These are phyloP conservation scores for Amauroascus verrucosus DNA, from an alignment of 2,329 filamentous ascomycete genomes.

Conservation along the genomic window DNA sequence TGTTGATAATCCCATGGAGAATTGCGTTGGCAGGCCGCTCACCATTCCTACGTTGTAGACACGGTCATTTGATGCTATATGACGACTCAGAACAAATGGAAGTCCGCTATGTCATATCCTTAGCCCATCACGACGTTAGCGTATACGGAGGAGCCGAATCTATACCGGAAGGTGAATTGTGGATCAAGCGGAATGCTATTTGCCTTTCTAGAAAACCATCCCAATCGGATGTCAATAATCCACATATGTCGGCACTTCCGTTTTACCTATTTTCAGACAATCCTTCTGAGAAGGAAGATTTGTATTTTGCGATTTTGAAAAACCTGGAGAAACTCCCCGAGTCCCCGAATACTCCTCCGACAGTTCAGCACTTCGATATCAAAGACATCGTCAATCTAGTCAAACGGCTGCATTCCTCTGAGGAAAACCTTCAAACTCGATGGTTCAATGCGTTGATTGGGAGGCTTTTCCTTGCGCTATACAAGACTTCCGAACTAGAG, in stretches of 20 bases:
- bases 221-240: slow-evolving; percentile 44
- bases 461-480: slow-evolving; percentile 74
- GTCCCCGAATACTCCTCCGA: slow-evolving; percentile 50
- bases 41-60: slow-evolving; percentile 42
- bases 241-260: slow-evolving; percentile 52
- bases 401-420: slow-evolving; percentile 79
- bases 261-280: slow-evolving; percentile 95
- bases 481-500: slow-evolving; percentile 74
- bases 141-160: slow-evolving; percentile 69
- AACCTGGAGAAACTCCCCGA: slow-evolving; percentile 64
- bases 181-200: slow-evolving; percentile 88
- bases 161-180: slow-evolving; percentile 85
- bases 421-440: slow-evolving; percentile 78
- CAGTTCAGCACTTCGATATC: slow-evolving; percentile 66
- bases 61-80: slow-evolving; percentile 94
- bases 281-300: slow-evolving; percentile 93
- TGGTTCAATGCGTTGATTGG: slow-evolving; percentile 92
- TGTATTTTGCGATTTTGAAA: slow-evolving; percentile 83
- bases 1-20: slow-evolving; percentile 19
- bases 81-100: slow-evolving; percentile 92
- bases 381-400: slow-evolving; percentile 83
- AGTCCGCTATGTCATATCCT: slow-evolving; percentile 87
- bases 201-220: slow-evolving; percentile 58
- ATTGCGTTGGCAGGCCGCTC: slow-evolving; percentile 2
- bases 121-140: slow-evolving; percentile 74